Conservation (phyloP, 2,329 filamentous ascomycete genomes). For the Colletotrichum orbiculare region DNA sequence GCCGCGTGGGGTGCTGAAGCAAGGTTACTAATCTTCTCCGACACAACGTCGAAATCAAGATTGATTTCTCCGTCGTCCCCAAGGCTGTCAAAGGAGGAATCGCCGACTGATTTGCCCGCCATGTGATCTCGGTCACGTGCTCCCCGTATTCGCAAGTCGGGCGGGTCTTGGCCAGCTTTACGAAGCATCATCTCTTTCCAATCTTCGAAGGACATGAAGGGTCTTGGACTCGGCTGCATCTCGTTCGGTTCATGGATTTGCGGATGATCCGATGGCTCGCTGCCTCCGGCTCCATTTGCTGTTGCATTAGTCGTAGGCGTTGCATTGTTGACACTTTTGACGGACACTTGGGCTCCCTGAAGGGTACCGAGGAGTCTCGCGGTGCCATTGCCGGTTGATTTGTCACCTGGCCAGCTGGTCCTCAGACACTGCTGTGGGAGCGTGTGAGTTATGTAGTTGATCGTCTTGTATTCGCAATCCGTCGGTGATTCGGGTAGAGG, state of each 20-base stretch:
- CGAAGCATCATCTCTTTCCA: conserved; percentile 96
- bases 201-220: conserved; percentile 97
- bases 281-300: neutral
- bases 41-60: conserved; percentile 63
- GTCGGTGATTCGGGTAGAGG: too few relatives aligned
- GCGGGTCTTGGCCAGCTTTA: conserved; percentile 77
- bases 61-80: conserved; percentile 90
- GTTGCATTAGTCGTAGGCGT: conserved; percentile 36
- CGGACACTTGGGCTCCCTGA: too few relatives aligned
- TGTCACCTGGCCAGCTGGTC: conserved; percentile 62
- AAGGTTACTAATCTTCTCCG: conserved; percentile 52
- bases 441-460: conserved; percentile 85
- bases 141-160: conserved; percentile 71
- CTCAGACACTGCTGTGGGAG: conserved; percentile 81
- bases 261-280: neutral
- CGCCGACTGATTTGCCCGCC: conserved; percentile 61
- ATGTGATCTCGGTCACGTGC: conserved; percentile 61
- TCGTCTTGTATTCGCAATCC: conserved; percentile 69
- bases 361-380: conserved; percentile 1
- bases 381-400: conserved; percentile 5
- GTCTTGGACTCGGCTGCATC: conserved; percentile 46
- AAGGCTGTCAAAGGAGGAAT: conserved; percentile 78
- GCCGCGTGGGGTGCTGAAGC: conserved; percentile 27
- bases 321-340: neutral
- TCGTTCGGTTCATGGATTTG: neutral